phyloP scores from a whole-genome alignment of 1,284 basidiomycete species.

The Neotropicomus parvogracilis region DNA sequence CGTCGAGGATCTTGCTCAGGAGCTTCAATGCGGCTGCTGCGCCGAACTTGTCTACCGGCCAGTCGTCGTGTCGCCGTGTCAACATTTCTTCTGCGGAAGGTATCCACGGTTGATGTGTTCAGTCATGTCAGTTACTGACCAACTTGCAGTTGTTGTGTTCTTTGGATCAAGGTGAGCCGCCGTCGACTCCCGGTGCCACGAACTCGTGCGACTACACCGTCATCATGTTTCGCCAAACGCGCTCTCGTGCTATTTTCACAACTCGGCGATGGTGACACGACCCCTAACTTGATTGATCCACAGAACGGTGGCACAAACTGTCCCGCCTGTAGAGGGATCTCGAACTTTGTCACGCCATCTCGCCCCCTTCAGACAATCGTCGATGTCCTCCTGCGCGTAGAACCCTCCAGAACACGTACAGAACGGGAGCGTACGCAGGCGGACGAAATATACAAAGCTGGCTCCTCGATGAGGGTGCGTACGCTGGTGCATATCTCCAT shows the following conservation, averaged over 20 bases:
- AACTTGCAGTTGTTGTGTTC: constrained; percentile 57
- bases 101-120: constrained; percentile 32
- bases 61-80: constrained; percentile 72
- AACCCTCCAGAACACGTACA: constrained; percentile 60
- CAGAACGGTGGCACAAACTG: constrained; percentile 80
- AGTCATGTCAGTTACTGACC: constrained; percentile 11
- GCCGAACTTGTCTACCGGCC: constrained; percentile 72
- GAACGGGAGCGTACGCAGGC: constrained; percentile 69
- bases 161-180: constrained; percentile 72
- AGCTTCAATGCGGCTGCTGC: constrained; percentile 80
- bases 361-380: constrained; percentile 66
- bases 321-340: constrained; percentile 66
- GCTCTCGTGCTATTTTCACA: neutral
- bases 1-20: constrained; percentile 61
- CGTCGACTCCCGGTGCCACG: constrained; percentile 1
- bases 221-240: neutral
- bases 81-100: constrained; percentile 86
- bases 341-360: constrained; percentile 64
- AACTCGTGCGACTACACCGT: neutral
- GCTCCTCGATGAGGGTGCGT: constrained; percentile 66
- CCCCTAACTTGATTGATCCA: constrained; percentile 13
- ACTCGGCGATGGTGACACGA: neutral
- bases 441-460: constrained; percentile 66
- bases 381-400: constrained; percentile 61
- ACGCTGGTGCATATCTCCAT: neutral